Evolutionary conservation across 2,329 filamentous ascomycete genomes (phyloP), one percentile per base, ranked within the genome.

Genomic region (Fusarium domesticum): DNA sequence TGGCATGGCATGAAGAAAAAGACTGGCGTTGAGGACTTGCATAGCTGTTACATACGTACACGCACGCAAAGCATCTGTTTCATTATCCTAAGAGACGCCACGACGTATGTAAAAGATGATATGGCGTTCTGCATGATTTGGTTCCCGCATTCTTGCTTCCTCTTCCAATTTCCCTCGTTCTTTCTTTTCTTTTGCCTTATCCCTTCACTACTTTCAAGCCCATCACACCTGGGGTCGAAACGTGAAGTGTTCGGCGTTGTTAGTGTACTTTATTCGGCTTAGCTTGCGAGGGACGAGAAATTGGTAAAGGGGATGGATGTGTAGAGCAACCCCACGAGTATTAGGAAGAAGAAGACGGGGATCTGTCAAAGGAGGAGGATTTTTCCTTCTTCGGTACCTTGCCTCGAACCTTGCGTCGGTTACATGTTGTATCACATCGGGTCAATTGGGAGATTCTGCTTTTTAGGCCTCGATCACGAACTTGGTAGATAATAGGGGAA

Each of bases 381-480:
- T 32, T 28, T 31, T 43, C 25, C 32, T 42, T 35, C 38, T 51
- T 50, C 37, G 43, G 54, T 54, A 34, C 52, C 33, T 59, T 54
- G 45, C 51, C 42, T 36, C 35, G 42, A 54, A 56, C 45, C 43
- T 57, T 47, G 36, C 25, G 42, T 44, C 36, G 39, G 41, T 44
- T 48, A 31, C 41, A 57, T 57, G 57, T 37, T 43, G 55, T 59
- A 53, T 57, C 50, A 59, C 53, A 30, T 57, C 53, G 55, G 57
- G 39, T 53, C 30, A 43, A 33, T 12, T 28, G 23, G 35, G 45
- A 44, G 44, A 37, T 33, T 48, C 34, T 42, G 39, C n/a, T 44
- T 41, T 25, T 39, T 31, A 19, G 36, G 43, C 35, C 34, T 43
- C 37, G 17, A 31, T 15, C 19, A 36, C 33, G 28, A 37, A 17